Conservation (phyloP, 2,329 filamentous ascomycete genomes). For the Monilinia vaccinii-corymbosi region DNA sequence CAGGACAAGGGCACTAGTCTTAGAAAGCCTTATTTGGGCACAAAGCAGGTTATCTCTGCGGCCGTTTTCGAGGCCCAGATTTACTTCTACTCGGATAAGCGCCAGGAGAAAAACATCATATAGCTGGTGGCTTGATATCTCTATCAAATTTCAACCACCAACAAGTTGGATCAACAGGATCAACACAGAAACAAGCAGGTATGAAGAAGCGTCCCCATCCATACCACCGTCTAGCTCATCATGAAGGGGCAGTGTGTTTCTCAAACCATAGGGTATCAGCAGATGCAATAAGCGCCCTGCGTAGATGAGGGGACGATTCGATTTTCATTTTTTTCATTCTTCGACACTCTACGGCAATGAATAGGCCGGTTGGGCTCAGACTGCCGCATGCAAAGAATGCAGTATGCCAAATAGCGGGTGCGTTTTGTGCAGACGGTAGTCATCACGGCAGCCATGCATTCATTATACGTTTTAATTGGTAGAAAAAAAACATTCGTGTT, state of each 20-base stretch:
- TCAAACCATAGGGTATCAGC: conserved; percentile 5
- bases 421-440: not conserved
- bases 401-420: not conserved
- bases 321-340: too few relatives aligned
- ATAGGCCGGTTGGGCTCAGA: not conserved
- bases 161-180: too few relatives aligned
- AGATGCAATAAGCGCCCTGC: conserved; percentile 4
- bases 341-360: too few relatives aligned
- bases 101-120: not conserved
- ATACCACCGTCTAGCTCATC: not conserved
- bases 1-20: not conserved
- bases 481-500: not conserved
- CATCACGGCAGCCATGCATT: not conserved
- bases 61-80: conserved; percentile 6
- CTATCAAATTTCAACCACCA: too few relatives aligned
- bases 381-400: not conserved
- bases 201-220: too few relatives aligned
- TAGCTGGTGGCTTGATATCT: too few relatives aligned
- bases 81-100: conserved; percentile 8
- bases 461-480: not conserved
- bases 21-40: not conserved
- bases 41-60: conserved; percentile 2
- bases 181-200: too few relatives aligned
- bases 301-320: not conserved
- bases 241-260: not conserved